phyloP scores from a whole-genome alignment of 306 rosid genomes.

The Quercus gilva region DNA sequence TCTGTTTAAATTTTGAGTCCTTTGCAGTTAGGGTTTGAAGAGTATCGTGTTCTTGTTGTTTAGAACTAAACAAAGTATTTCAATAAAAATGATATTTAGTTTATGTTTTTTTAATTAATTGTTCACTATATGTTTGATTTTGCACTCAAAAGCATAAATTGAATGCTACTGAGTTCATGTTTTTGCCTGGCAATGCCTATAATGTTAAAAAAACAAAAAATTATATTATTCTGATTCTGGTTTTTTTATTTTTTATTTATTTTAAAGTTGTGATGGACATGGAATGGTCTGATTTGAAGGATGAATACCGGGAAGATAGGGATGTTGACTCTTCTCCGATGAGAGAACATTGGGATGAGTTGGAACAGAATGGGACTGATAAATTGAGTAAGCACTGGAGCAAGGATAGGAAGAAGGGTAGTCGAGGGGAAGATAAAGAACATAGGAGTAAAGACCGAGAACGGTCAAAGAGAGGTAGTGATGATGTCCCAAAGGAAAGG shows the following conservation, averaged over 20 bases:
- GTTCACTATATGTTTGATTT: not conserved
- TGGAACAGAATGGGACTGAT: slow-evolving; percentile 39
- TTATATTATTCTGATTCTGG: not conserved
- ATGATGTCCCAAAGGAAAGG: slow-evolving; percentile 46
- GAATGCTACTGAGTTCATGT: too few species aligned
- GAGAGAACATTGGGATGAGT: slow-evolving; percentile 38
- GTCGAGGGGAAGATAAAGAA: slow-evolving; percentile 67
- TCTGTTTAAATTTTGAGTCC: too few species aligned
- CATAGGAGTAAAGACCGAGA: slow-evolving; percentile 62
- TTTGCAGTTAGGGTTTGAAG: not conserved
- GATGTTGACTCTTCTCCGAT: slow-evolving; percentile 32
- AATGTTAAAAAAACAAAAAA: too few species aligned
- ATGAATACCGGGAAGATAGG: slow-evolving; percentile 39
- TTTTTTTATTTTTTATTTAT: not conserved
- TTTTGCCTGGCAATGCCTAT: not conserved
- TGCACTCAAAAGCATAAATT: not conserved
- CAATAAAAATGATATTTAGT: not conserved
- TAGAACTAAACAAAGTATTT: too few species aligned
- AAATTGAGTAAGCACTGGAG: slow-evolving; percentile 58
- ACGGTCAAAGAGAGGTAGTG: slow-evolving; percentile 40
- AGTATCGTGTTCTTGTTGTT: not conserved
- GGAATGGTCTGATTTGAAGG: slow-evolving; percentile 47
- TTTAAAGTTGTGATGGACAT: slow-evolving; percentile 40
- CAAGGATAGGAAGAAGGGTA: slow-evolving; percentile 72
- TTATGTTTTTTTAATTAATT: not conserved